Percentiles rank a stretch among this genome's conserved stretches.
Conservation (phyloP, 2,329 filamentous ascomycete genomes). For the Cercospora sojina region DNA sequence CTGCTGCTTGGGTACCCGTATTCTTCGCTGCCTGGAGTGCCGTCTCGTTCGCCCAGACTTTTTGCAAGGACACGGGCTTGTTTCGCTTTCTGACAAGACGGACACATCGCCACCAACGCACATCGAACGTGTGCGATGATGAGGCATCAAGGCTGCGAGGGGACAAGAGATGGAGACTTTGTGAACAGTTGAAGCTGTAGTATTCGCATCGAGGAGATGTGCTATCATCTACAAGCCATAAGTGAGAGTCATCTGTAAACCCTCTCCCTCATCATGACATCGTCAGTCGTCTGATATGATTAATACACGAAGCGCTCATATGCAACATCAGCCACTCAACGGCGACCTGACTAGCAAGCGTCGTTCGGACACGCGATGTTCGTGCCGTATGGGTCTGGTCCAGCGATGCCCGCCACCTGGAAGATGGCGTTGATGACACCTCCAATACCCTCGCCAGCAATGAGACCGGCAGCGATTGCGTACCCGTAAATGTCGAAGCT, state of each 20-base stretch:
- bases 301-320: background rate
- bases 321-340: background rate
- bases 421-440: constrained; percentile 61
- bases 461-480: constrained; percentile 59
- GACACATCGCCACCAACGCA: background rate
- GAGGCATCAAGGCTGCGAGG: background rate
- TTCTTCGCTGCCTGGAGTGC: background rate
- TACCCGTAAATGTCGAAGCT: constrained; percentile 59
- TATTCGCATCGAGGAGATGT: background rate
- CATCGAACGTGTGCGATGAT: background rate
- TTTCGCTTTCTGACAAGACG: background rate
- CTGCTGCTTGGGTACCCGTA: background rate
- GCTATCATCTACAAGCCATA: constrained; percentile 1
- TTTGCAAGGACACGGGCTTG: background rate
- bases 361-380: constrained; percentile 45
- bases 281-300: constrained; percentile 3
- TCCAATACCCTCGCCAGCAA: constrained; percentile 63
- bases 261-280: background rate
- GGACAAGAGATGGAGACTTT: background rate
- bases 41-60: background rate
- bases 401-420: constrained; percentile 47
- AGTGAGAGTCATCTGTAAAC: constrained; percentile 5
- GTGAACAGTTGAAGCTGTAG: constrained; percentile 1
- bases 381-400: constrained; percentile 43
- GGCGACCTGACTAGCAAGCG: constrained; percentile 29